Evolutionary conservation across 1,284 basidiomycete genomes (phyloP), one percentile per base, ranked within the genome.

Genomic region (Apiotrichum sp.): DNA sequence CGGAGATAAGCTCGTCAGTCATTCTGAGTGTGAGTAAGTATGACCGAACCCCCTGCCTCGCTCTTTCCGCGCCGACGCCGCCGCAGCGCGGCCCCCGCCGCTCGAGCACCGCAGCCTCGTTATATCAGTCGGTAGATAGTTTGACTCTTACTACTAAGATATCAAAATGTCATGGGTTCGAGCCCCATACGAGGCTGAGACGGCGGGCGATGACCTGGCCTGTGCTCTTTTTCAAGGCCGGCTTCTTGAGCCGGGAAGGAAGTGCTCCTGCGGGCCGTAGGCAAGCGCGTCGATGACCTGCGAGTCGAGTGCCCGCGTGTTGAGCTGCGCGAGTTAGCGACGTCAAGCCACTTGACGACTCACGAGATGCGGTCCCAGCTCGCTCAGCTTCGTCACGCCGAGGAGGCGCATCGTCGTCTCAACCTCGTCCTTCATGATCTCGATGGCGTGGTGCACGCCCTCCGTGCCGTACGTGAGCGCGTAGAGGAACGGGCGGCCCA

Each of bases 361-460:
- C 50, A 74, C 70, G 44, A 75, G 56, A 52, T 77, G 72, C 0
- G 76, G 73, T 1, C 74, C 74, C 1, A 76, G 68, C 58, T 77
- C 69, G 50, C 67, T 65, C 10, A 95, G 74, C 47, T 77, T 82
- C n/a, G 80, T 81, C 14, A 85, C 88, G 40, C 92, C 92, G 3
- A 93, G 74, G 29, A 90, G 78, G 54, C 83, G 79, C 88, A 96
- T 90, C 0, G 83, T 84, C 3, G 84, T 84, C 43, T 85, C 72
- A 40, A 95, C 88, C 78, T 96, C 92, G 49, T 87, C 84, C 63
- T 86, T 79, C 62, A 95, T 73, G 43, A 95, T 78, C 56, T 78
- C 73, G 35, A 78, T 72, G 35, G 73, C 75, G 39, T 77, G 72
- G 7, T 73, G 62, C 2, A 79, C 78, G 36, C 78, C 78, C 47